Conservation (phyloP, 2,329 filamentous ascomycete genomes). For the Fusarium setosum region DNA sequence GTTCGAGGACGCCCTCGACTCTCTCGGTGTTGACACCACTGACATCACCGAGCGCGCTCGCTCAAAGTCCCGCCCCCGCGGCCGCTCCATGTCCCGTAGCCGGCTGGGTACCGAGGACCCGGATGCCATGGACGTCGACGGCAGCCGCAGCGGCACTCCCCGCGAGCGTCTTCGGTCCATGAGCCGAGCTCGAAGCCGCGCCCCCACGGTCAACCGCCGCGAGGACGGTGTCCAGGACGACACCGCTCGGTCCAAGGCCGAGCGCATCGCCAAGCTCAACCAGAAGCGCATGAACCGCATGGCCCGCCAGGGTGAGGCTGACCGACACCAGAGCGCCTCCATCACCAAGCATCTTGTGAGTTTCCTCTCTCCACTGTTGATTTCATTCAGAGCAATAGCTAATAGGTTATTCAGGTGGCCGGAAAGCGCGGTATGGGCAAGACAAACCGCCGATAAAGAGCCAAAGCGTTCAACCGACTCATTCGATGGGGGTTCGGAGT, state of each 20-base stretch:
- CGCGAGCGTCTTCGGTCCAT: constrained; percentile 75
- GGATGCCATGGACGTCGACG: constrained; percentile 82
- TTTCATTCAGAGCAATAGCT: not conserved
- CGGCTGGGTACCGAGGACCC: constrained; percentile 71
- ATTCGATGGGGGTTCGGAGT: too few species aligned
- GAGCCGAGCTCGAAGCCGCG: constrained; percentile 79
- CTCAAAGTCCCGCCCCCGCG: constrained; percentile 71
- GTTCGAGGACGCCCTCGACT: constrained; percentile 87
- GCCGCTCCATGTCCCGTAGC: constrained; percentile 75
- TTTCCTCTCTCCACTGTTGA: constrained; percentile 42
- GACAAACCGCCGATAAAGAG: constrained; percentile 74
- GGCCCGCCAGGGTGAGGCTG: constrained; percentile 95
- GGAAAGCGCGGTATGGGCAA: constrained; percentile 97
- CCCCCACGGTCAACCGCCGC: constrained; percentile 71
- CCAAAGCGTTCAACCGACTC: not conserved
- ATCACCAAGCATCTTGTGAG: constrained; percentile 92
- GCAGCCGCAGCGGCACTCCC: constrained; percentile 45
- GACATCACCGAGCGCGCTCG: constrained; percentile 80
- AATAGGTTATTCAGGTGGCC: constrained; percentile 67
- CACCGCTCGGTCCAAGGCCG: constrained; percentile 78
- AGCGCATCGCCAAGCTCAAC: constrained; percentile 85
- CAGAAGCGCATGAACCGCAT: constrained; percentile 99
- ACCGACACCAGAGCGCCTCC: constrained; percentile 86
- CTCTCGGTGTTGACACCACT: constrained; percentile 85
- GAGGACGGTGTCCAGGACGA: constrained; percentile 82